Conservation (phyloP, 192 early-diverging fungal species). For the Allomyces javanicus region DNA sequence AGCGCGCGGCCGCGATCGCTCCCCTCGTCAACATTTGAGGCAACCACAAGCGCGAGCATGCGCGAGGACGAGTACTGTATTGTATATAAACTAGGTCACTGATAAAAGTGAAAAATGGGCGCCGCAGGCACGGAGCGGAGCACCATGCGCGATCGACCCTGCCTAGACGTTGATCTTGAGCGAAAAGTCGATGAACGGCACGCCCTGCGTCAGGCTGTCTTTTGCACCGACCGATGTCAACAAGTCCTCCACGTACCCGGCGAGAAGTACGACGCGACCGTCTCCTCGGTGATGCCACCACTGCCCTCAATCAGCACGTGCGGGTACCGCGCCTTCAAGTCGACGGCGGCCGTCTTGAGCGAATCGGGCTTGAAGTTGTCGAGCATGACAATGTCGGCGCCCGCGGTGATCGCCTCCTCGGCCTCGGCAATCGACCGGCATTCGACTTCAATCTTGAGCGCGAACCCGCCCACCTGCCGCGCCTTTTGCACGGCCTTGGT, state of each 20-base stretch:
- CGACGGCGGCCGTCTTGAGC: conserved; percentile 41
- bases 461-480: conserved; percentile 64
- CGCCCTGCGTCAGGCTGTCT: conserved; percentile 68
- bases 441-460: conserved; percentile 93
- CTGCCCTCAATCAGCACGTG: conserved; percentile 77
- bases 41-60: too few species aligned
- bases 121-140: too few species aligned
- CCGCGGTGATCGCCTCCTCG: conserved; percentile 83
- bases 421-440: conserved; percentile 82
- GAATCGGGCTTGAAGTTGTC: conserved; percentile 72
- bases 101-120: too few species aligned
- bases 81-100: too few species aligned
- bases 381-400: conserved; percentile 94
- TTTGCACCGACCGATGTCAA: conserved; percentile 1
- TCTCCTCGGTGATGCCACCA: conserved; percentile 87
- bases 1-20: too few species aligned
- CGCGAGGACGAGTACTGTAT: too few species aligned
- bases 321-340: conserved; percentile 55
- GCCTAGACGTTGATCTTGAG: conserved; percentile 46
- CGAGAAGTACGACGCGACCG: conserved; percentile 55
- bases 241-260: conserved; percentile 26
- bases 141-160: too few species aligned
- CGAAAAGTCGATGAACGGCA: conserved; percentile 92
- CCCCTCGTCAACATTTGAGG: too few species aligned
- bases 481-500: conserved; percentile 71